Evolutionary conservation across 2,329 filamentous ascomycete species (phyloP).

Genomic region (Colletotrichum aenigma): DNA sequence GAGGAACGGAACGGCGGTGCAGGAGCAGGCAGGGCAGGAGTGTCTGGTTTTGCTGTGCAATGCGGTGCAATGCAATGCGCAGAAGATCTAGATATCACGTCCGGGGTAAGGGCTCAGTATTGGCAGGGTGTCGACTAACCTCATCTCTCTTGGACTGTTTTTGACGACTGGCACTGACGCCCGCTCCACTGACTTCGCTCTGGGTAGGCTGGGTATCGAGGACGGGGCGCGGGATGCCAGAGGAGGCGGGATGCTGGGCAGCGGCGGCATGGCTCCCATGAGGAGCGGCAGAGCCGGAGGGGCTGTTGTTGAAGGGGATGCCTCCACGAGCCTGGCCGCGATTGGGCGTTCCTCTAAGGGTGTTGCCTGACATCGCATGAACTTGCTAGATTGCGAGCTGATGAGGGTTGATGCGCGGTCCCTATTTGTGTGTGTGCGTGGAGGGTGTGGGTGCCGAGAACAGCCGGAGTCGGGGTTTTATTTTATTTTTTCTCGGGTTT

Average conservation of each 20-base stretch:
- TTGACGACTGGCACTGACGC: constrained; percentile 90
- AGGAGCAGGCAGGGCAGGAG: neutral
- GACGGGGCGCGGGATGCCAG: constrained; percentile 75
- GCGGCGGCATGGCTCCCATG: neutral
- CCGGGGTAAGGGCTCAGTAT: neutral
- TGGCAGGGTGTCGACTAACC: constrained; percentile 62
- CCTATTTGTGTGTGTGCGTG: neutral
- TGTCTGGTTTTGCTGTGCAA: neutral
- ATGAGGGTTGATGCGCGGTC: constrained; percentile 14
- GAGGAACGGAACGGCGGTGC: neutral
- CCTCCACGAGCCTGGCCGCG: constrained; percentile 62
- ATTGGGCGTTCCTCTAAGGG: constrained; percentile 73
- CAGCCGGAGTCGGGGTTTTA: neutral
- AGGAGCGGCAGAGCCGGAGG: constrained; percentile 26
- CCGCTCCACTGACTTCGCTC: constrained; percentile 66
- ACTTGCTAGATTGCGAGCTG: constrained; percentile 44
- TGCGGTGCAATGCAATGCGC: neutral
- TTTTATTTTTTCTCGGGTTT: neutral
- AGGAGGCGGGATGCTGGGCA: constrained; percentile 35
- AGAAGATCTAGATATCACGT: neutral
- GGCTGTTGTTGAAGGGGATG: constrained; percentile 67
- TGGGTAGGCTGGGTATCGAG: constrained; percentile 61
- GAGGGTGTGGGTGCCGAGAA: constrained; percentile 7
- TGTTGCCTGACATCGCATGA: constrained; percentile 60
- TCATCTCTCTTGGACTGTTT: constrained; percentile 99